phyloP scores from a whole-genome alignment of 2,329 filamentous ascomycete genomes.

The Cladophialophora bantiana region DNA sequence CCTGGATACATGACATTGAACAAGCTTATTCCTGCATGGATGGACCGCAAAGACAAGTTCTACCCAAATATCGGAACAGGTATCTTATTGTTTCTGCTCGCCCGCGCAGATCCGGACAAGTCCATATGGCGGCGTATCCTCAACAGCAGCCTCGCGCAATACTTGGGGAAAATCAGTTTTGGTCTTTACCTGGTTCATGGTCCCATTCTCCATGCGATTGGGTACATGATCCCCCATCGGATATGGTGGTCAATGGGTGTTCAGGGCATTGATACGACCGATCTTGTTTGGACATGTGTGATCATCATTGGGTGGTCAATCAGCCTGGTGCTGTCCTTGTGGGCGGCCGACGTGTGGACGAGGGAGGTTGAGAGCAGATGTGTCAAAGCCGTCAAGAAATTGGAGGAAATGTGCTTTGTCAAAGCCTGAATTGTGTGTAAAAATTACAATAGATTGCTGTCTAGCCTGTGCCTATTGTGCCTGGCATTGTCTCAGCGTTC shows the following conservation, averaged over 20 bases:
- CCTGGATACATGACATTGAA: conserved; percentile 54
- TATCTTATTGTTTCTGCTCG: conserved; percentile 53
- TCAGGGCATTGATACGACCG: conserved; percentile 41
- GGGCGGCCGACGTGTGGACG: conserved; percentile 62
- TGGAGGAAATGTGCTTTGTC: conserved; percentile 37
- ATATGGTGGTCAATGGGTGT: conserved; percentile 49
- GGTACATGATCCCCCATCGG: conserved; percentile 48
- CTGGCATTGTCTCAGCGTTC: conserved; percentile 5
- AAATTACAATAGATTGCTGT: background rate
- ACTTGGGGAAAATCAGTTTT: conserved; percentile 57
- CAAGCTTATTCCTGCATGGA: conserved; percentile 47
- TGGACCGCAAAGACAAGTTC: conserved; percentile 44
- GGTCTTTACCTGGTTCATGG: conserved; percentile 58
- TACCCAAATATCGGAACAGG: conserved; percentile 53
- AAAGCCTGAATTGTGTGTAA: conserved; percentile 20
- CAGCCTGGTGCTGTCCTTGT: conserved; percentile 55
- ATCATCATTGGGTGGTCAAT: conserved; percentile 52
- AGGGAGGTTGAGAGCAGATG: conserved; percentile 39
- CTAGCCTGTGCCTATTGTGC: background rate
- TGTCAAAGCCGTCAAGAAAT: conserved; percentile 37
- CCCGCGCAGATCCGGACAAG: conserved; percentile 49
- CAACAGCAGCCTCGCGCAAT: conserved; percentile 51
- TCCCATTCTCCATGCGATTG: conserved; percentile 52
- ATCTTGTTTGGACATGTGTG: conserved; percentile 49
- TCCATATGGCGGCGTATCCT: conserved; percentile 49